Base-by-base conservation (phyloP, 75 land plant genomes). In the Azolla pinnata region DNA sequence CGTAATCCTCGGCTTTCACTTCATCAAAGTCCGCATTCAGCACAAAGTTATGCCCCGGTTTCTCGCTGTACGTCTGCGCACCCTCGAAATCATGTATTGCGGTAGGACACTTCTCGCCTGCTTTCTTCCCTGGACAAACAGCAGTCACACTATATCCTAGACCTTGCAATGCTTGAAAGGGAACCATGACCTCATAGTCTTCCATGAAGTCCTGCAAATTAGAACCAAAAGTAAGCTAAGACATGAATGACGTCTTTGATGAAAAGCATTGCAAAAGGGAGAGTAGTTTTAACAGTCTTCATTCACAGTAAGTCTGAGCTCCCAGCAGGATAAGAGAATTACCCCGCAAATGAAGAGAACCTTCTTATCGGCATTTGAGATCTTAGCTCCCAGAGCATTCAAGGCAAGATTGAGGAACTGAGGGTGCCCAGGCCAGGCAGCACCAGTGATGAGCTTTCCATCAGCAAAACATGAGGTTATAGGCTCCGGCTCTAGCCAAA, bases 61-160 rank as follows among this genome's bases (percentile, higher is more conserved):
- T 93, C 54, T 93, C 98, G 56, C 85, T 85, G 63, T 93, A 93
- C 28, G 98, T 93, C 63, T 93, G 98, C 18, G 87, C 98, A 60
- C 90, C 98, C 74, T 93, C 98, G 71, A 93, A 93, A 68, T 93
- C 98, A 74, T 93, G 98, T 20, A 93, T 65, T 27, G 98, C 98
- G 31, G 98, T 93, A 21, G 83, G 73, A 61, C 95, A 88, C 12
- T 19, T 77, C 17, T 93, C 96, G 23, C 96, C 98, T 24, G 79
- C 73, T 31, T 53, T 58, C 57, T 93, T 93, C 29, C 71, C 81
- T 19, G 96, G 98, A 59, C 98, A 93, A 14, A 85, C 87, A 9
- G 96, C 79, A 57, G 85, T 81, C 4, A 88, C 98, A 20, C 63
- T 76, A 74, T 88, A 85, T 18, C 79, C 90, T 32, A 93, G 75